Conservation (phyloP, 805 yeast species). For the Metschnikowia amazonensis region DNA sequence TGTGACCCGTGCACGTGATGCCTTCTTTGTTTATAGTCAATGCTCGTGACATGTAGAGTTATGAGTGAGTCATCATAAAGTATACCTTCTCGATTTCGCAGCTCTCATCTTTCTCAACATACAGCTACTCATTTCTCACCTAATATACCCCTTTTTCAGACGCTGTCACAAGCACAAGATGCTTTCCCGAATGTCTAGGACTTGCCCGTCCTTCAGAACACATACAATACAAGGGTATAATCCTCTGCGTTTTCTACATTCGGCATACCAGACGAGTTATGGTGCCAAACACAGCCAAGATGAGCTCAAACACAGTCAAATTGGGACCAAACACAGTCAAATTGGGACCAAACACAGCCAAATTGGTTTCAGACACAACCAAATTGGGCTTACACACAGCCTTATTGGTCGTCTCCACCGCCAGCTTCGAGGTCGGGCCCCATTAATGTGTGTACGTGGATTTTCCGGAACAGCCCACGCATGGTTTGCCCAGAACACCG, state of each 20-base stretch:
- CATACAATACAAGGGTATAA: background rate
- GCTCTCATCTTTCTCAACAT: background rate
- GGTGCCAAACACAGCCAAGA: background rate
- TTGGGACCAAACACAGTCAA: background rate
- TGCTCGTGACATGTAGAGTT: background rate
- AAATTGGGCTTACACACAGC: background rate
- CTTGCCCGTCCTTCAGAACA: background rate
- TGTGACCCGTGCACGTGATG: background rate
- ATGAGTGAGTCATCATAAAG: background rate
- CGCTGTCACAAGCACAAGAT: background rate
- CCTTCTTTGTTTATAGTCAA: background rate
- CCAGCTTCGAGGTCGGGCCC: background rate
- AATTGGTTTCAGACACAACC: background rate
- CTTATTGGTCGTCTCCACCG: no score
- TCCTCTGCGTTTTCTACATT: background rate
- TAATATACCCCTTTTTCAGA: background rate
- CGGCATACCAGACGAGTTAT: background rate
- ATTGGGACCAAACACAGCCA: background rate
- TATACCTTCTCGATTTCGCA: conserved; percentile 1
- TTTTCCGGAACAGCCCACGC: background rate
- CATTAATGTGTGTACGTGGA: background rate
- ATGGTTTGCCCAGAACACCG: background rate
- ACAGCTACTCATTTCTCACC: background rate
- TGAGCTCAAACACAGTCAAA: background rate
- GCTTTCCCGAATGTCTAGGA: background rate